phyloP scores from a whole-genome alignment of 1,284 basidiomycete species.

The Ceratobasidium sp. region DNA sequence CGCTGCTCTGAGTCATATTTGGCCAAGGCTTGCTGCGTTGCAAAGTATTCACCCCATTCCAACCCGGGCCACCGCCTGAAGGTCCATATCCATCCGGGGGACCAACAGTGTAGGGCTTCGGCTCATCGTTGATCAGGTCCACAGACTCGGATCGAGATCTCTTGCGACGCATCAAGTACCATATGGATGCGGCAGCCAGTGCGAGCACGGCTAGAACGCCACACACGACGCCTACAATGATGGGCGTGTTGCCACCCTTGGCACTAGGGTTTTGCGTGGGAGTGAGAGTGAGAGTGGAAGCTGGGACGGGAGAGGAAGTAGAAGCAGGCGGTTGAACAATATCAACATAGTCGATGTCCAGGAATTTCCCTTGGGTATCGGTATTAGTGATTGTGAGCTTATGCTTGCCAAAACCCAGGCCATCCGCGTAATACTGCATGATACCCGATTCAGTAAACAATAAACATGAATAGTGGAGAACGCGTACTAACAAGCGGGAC shows the following conservation, averaged over 20 bases:
- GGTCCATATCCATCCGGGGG: slow-evolving; percentile 28
- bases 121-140: slow-evolving; percentile 11
- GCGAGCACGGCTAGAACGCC: background rate
- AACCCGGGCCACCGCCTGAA: slow-evolving; percentile 20
- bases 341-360: slow-evolving; percentile 33
- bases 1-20: background rate
- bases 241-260: background rate
- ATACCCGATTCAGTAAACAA: background rate
- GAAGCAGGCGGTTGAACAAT: slow-evolving; percentile 1
- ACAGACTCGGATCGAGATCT: background rate
- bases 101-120: slow-evolving; percentile 15
- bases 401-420: slow-evolving; percentile 20
- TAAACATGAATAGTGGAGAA: background rate
- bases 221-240: slow-evolving; percentile 17
- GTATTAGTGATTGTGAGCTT: slow-evolving; percentile 31
- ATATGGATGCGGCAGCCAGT: background rate
- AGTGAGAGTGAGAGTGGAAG: background rate
- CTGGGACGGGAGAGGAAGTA: background rate
- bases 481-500: slow-evolving; percentile 15
- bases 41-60: background rate
- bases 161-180: slow-evolving; percentile 13
- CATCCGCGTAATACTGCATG: slow-evolving; percentile 25
- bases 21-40: slow-evolving; percentile 6
- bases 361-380: background rate
- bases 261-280: background rate